Evolutionary conservation across 192 early-diverging fungal genomes (phyloP).

Genomic region (Umbelopsis vinacea): DNA sequence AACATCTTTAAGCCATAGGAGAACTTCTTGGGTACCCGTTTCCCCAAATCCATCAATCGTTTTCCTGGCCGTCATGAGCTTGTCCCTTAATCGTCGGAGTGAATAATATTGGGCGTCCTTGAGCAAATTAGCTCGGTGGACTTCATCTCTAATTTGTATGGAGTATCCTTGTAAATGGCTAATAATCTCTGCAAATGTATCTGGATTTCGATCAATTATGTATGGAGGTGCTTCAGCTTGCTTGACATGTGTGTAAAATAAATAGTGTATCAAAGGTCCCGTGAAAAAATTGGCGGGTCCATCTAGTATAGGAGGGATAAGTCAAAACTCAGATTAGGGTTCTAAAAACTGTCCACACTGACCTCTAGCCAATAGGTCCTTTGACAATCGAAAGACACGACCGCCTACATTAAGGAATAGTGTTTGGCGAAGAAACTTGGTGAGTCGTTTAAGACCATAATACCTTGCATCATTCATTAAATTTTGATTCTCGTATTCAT

Average conservation of each 20-base stretch:
- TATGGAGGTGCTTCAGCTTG: conserved; percentile 28
- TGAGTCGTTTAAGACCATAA: conserved; percentile 47
- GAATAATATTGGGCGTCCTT: conserved; percentile 58
- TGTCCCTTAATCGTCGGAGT: conserved; percentile 42
- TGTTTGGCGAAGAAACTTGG: conserved; percentile 42
- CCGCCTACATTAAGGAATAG: conserved; percentile 59
- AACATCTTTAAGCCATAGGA: conserved; percentile 47
- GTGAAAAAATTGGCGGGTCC: conserved; percentile 42
- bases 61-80: conserved; percentile 38
- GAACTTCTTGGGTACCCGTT: conserved; percentile 33
- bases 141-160: conserved; percentile 55
- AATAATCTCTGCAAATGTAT: conserved; percentile 58
- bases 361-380: conserved; percentile 49
- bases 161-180: conserved; percentile 60
- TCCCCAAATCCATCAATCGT: conserved; percentile 47
- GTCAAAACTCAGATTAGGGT: background rate
- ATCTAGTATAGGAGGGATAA: conserved; percentile 20
- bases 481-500: conserved; percentile 48
- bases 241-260: conserved; percentile 26
- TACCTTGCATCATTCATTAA: conserved; percentile 51
- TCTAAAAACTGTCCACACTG: conserved; percentile 16
- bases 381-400: conserved; percentile 51
- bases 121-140: conserved; percentile 57
- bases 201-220: conserved; percentile 54
- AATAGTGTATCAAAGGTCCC: conserved; percentile 37